These are phyloP conservation scores for Balakata baccata DNA, from an alignment of 345 rosid species.

Conservation along the genomic window DNA sequence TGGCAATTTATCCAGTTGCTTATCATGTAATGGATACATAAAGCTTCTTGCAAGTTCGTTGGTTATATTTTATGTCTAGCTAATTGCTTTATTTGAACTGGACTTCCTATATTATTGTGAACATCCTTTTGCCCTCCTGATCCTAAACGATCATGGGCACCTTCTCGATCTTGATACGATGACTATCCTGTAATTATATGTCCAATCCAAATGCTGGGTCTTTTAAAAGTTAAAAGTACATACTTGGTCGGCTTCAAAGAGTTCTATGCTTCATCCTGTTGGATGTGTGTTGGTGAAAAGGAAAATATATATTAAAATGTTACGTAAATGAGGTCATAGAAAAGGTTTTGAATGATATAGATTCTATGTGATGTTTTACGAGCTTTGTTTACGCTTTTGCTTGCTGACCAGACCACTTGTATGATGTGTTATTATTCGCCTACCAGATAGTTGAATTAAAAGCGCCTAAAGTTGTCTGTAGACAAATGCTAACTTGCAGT, in stretches of 20 bases:
- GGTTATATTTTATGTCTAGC: neutral
- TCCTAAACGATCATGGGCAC: neutral
- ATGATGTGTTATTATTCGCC: neutral
- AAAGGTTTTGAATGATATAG: neutral
- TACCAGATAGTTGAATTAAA: slow-evolving; percentile 2
- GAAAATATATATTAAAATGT: neutral
- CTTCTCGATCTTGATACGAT: neutral
- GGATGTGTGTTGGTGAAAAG: slow-evolving; percentile 4
- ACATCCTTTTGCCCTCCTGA: neutral
- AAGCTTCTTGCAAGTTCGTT: neutral
- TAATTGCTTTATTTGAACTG: neutral
- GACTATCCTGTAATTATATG: neutral
- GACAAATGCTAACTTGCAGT: no score
- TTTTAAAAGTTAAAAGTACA: neutral
- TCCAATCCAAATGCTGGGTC: neutral
- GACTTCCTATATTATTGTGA: neutral
- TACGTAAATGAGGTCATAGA: neutral
- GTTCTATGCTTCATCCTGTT: neutral
- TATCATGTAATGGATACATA: neutral
- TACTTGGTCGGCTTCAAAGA: neutral
- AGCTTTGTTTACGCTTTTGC: neutral
- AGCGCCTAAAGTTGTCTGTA: slow-evolving; percentile 9
- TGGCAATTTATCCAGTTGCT: neutral
- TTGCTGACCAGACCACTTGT: neutral
- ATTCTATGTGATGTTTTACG: neutral